Evolutionary conservation across 306 rosid genomes (phyloP), one percentile per base, ranked within the genome.

Genomic region (Prunus kanzakura): DNA sequence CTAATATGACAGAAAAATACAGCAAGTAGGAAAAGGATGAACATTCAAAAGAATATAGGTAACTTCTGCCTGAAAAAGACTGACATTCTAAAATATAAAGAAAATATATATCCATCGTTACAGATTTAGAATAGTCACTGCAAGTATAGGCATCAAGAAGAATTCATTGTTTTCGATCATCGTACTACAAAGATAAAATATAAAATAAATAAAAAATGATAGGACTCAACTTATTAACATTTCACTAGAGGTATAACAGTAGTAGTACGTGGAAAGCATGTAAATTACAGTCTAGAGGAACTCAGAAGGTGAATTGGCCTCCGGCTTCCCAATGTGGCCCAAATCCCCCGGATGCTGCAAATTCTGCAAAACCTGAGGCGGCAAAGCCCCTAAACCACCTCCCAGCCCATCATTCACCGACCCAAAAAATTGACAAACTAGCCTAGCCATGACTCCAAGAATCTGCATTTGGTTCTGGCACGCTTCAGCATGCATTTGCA

Each of bases 391-490:
- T 51, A 93, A 84, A 2, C 92, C 92, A 38, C 81, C 82, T 43
- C 90, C 92, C 79, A 91, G 81, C 19, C 91, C 93, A 73, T 94
- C 98, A 76, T 71, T 84, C 10, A 85, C 84, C 0, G 96, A 87
- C 60, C 96, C 98, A 72, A 88, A 89, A 69, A 86, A 87, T 71
- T 91, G 98, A 71, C 93, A 94, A 20, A 91, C 73, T 15, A 94
- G 78, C 55, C 98, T 72, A 10, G 96, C 87, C 90, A 89, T 88
- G 70, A 90, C 85, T 47, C 97, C 96, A 22, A 91, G 86, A 66
- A 91, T 77, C 87, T 91, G 97, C 96, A 94, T 91, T 80, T 94
- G 97, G 65, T 87, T 90, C 83, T 94, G 97, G 77, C 92, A 88
- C 0, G 96, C 94, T 73, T 91, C 94, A 0, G 91, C 91, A n/a